phyloP scores from a whole-genome alignment of 2,329 filamentous ascomycete species.

The Thelonectria rubi region DNA sequence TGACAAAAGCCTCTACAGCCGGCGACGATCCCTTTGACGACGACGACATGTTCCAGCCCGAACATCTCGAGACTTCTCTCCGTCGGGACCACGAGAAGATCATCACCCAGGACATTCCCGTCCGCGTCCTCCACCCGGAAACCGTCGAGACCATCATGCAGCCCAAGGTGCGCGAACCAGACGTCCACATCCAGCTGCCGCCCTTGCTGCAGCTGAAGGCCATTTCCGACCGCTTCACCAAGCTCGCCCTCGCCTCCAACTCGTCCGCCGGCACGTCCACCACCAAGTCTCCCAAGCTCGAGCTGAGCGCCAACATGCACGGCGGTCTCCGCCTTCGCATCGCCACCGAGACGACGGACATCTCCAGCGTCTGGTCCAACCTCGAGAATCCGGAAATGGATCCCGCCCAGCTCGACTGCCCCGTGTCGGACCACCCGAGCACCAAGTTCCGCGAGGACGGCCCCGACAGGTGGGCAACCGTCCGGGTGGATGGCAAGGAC shows the following conservation, averaged over 20 bases:
- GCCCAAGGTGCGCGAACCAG: constrained; percentile 87
- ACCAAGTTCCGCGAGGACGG: constrained; percentile 80
- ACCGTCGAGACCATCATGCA: constrained; percentile 94
- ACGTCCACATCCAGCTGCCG: constrained; percentile 92
- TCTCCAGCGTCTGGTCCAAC: constrained; percentile 85
- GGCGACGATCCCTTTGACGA: constrained; percentile 53
- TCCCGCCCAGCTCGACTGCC: constrained; percentile 75
- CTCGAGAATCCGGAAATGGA: constrained; percentile 90
- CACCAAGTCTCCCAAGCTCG: constrained; percentile 71
- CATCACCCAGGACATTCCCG: constrained; percentile 95
- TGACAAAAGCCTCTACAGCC: constrained; percentile 38
- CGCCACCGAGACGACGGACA: constrained; percentile 82
- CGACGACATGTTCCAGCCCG: constrained; percentile 57
- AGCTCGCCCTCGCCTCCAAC: constrained; percentile 70
- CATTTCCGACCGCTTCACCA: constrained; percentile 95
- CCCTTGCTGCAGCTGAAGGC: constrained; percentile 88
- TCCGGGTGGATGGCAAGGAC: constrained; percentile 90
- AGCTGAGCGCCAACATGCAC: constrained; percentile 94
- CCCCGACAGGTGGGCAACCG: constrained; percentile 86
- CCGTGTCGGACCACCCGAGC: constrained; percentile 82
- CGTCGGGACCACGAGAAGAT: constrained; percentile 84
- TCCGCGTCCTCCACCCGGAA: constrained; percentile 84
- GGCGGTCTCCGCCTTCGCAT: constrained; percentile 84
- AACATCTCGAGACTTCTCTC: constrained; percentile 65
- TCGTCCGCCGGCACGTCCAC: constrained; percentile 54